Evolutionary conservation across 495 filamentous ascomycete species (phyloP).

Genomic region (Penicillium pulvis): DNA sequence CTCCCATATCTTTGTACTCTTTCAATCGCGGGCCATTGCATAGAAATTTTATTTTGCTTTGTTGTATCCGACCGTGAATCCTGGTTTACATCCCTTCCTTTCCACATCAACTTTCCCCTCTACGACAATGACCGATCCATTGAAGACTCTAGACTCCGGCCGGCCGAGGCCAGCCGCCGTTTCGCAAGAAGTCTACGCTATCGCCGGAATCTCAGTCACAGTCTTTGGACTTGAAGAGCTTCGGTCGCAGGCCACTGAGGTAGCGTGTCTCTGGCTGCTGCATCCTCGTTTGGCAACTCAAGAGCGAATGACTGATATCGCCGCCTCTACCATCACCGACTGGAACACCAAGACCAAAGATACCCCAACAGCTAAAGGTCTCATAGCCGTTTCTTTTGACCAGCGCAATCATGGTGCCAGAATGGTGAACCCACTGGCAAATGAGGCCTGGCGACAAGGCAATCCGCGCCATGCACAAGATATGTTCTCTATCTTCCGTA

Average conservation of each 20-base stretch:
- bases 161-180: constrained; percentile 43
- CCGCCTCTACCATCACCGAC: constrained; percentile 53
- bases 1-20: neutral
- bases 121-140: constrained; percentile 39
- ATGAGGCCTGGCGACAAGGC: constrained; percentile 76
- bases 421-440: constrained; percentile 57
- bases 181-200: constrained; percentile 61
- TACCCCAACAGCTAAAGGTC: constrained; percentile 39
- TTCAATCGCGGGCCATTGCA: neutral
- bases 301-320: constrained; percentile 67
- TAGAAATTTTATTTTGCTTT: neutral
- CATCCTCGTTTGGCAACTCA: constrained; percentile 73
- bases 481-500: constrained; percentile 72
- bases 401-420: constrained; percentile 87
- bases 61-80: constrained; percentile 5
- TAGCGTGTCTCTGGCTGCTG: constrained; percentile 84
- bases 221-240: constrained; percentile 82
- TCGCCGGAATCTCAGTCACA: constrained; percentile 75
- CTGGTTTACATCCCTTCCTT: neutral
- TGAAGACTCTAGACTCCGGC: constrained; percentile 32
- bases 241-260: constrained; percentile 41
- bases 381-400: constrained; percentile 84
- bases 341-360: constrained; percentile 53
- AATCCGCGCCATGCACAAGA: constrained; percentile 85
- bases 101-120: neutral